Conservation (phyloP, 768 basidiomycete genomes). For the Tubosaeta sp. region DNA sequence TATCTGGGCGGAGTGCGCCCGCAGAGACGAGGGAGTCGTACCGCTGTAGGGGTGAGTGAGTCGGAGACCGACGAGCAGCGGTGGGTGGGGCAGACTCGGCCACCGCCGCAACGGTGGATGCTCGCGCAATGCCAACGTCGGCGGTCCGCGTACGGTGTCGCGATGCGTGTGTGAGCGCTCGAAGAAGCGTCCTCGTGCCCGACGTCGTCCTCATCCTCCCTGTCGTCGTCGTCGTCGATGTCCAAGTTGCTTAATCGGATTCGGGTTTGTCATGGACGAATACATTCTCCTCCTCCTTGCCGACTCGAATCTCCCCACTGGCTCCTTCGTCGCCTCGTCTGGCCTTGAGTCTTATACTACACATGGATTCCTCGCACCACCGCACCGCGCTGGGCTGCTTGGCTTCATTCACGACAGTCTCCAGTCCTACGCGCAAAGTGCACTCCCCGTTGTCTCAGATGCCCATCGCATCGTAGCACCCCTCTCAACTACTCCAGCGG, state of each 20-base stretch:
- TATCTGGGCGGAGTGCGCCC: constrained; percentile 65
- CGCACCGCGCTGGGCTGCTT: constrained; percentile 28
- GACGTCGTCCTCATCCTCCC: constrained; percentile 3
- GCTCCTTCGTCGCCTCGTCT: constrained; percentile 92
- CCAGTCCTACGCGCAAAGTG: constrained; percentile 70
- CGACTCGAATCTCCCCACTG: constrained; percentile 94
- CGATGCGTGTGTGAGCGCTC: background rate
- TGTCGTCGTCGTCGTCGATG: constrained; percentile 3
- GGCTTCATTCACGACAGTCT: constrained; percentile 70
- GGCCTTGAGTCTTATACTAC: constrained; percentile 88
- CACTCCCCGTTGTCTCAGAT: constrained; percentile 76
- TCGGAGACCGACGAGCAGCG: background rate
- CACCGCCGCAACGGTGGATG: constrained; percentile 7
- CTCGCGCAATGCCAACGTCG: constrained; percentile 5
- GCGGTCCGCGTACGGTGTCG: constrained; percentile 1
- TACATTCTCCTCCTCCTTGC: constrained; percentile 77
- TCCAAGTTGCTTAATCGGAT: background rate
- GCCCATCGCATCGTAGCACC: constrained; percentile 45
- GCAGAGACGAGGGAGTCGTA: constrained; percentile 47
- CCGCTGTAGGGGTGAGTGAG: constrained; percentile 29
- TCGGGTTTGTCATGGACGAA: constrained; percentile 25
- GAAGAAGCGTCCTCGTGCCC: background rate
- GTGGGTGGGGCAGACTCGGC: background rate
- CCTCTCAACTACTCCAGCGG: constrained; percentile 8
- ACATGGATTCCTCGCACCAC: constrained; percentile 65